Evolutionary conservation across 2,329 filamentous ascomycete genomes (phyloP), one percentile per base, ranked within the genome.

Genomic region (Botrytis fragariae): DNA sequence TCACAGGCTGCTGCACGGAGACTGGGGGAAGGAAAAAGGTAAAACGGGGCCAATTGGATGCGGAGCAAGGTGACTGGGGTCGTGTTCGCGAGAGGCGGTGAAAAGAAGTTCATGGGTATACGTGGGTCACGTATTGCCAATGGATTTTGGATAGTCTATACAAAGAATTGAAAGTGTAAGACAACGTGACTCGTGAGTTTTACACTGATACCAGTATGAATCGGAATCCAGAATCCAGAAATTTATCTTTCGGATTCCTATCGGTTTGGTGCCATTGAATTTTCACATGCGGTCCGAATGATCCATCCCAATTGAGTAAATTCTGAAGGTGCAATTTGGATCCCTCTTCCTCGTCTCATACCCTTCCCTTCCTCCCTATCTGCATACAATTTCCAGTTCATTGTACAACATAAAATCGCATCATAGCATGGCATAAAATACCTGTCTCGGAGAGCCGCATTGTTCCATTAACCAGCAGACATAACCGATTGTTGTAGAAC

Each of bases 81-180:
- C n/a, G n/a, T 57, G n/a, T 29, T 29, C 51, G 51, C n/a, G 51
- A 57, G 59, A 73, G 37, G 74, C 62, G 70, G 70, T 72, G 70
- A 72, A 62, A 35, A 14, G 25, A 42, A 69, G 42, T 29, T 29
- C 51, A 32, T 57, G 51, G 51, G 51, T 57, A 79, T 79, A 81
- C 79, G 79, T 80, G 79, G 79, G 77, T 78, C 78, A 76, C 76
- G 76, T 79, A 78, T 78, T 78, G 77, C 79, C 79, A 81, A 81
- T 80, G 77, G 72, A 73, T 77, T 75, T 9, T 29, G 51, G 6
- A 57, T 57, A 57, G 51, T 57, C n/a, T 32, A 29, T 29, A 57
- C n/a, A 57, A 57, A 57, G 51, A 57, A 32, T 57, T 29, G 51
- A 32, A 42, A 18, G 60, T 48, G 62, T 48, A 35, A 65, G 62